These are phyloP conservation scores for Alnus rubra DNA, from an alignment of 306 rosid species.

Conservation along the genomic window DNA sequence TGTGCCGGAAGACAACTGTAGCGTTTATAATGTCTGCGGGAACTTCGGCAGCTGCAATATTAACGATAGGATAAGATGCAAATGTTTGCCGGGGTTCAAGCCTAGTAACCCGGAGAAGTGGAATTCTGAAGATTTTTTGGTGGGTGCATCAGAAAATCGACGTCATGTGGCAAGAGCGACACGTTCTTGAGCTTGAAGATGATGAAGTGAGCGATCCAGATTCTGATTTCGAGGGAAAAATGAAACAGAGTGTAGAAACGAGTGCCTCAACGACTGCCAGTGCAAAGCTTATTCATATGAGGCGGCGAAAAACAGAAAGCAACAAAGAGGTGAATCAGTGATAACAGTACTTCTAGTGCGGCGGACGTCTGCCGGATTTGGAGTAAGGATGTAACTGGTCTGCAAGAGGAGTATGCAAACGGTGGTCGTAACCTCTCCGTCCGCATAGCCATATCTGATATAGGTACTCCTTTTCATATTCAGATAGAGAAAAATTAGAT, in stretches of 20 bases:
- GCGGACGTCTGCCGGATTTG: constrained; percentile 20
- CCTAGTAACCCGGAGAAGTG: neutral
- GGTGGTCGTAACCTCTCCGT: neutral
- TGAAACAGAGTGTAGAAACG: constrained; percentile 29
- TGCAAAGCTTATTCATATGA: constrained; percentile 47
- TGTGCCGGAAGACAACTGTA: constrained; percentile 21
- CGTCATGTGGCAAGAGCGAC: neutral
- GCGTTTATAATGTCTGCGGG: constrained; percentile 31
- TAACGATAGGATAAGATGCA: constrained; percentile 4
- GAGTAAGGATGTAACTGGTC: neutral
- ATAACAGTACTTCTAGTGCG: neutral
- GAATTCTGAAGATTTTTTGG: neutral
- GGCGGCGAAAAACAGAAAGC: neutral
- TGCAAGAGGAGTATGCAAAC: constrained; percentile 18
- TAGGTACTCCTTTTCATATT: constrained; percentile 26
- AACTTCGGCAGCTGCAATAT: constrained; percentile 31
- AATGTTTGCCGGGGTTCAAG: constrained; percentile 50
- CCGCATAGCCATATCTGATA: constrained; percentile 22
- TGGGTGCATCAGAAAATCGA: constrained; percentile 29
- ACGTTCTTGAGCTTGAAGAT: constrained; percentile 23
- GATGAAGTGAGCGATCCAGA: neutral
- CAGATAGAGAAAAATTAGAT: too few species aligned
- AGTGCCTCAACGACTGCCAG: neutral
- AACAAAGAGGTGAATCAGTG: neutral
- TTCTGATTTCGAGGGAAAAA: accelerated